Base-by-base conservation (phyloP, 2,329 filamentous ascomycete species). In the Gliomastix tumulicola region DNA sequence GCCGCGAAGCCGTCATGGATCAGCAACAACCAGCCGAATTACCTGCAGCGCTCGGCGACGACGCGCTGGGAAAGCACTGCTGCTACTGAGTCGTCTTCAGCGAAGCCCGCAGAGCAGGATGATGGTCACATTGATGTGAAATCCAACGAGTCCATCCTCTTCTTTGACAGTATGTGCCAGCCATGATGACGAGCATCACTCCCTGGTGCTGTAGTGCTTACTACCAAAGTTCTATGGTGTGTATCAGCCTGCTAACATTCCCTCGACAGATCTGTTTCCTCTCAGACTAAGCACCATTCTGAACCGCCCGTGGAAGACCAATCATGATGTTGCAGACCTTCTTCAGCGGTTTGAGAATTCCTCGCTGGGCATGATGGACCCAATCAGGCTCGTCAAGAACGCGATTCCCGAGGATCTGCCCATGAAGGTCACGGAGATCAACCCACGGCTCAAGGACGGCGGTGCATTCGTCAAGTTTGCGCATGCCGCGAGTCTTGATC, bases 391-490 rank as follows among this genome's bases (percentile, higher is more conserved):
- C 13, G 68, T 79, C 34, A 74, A 70, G 48, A 72, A 72, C 37
- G 82, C 80, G 1, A 75, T 87, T 18, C 84, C 83, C 2, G 56
- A 66, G 5, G 69, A 70, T 9, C 50, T 82, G 3, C 67, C 76
- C 2, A 65, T 94, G 33, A 79, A 82, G 40, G 77, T 95, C 32
- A 85, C 80, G 4, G 83, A 94, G 50, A 82, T 96, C 13, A 59
- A 96, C 15, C 88, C 89, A 1, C 75, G 88, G 4, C 68, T 94
- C 20, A 89, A 94, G 50, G 92, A 98, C 53, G 92, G 92, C 13
- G 92, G 92, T 11, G 88, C 87, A 1, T 97, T 94, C 55, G 81
- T 97, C 56, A 96, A 94, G 57, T 88, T 94, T 54, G 73, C 71
- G 13, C 76, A 71, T 36, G 59, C 64, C 27, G 42, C 56, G 2